phyloP scores from a whole-genome alignment of 306 rosid species.

The Macrotyloma uniflorum region DNA sequence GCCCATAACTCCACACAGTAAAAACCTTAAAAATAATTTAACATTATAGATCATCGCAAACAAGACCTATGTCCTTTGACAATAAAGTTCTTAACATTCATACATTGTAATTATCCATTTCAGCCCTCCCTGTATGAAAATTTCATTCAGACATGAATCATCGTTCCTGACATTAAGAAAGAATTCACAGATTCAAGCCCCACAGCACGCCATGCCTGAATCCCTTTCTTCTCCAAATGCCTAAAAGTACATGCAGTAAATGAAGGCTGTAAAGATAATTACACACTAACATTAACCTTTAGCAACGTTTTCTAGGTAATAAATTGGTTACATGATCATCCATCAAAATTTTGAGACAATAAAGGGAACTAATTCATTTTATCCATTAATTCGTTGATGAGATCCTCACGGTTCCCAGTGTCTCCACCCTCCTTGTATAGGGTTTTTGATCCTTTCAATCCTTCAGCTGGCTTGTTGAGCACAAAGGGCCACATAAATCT shows the following conservation, averaged over 20 bases:
- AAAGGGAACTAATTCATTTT: slow-evolving; percentile 71
- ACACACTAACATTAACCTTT: background rate
- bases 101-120: background rate
- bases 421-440: slow-evolving; percentile 78
- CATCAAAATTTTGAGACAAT: slow-evolving; percentile 3
- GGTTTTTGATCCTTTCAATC: slow-evolving; percentile 65
- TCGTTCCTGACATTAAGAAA: background rate
- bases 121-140: background rate
- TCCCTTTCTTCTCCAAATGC: background rate
- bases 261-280: background rate
- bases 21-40: too few species aligned
- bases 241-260: background rate
- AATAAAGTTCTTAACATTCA: background rate
- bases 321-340: background rate
- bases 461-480: slow-evolving; percentile 72
- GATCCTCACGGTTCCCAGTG: slow-evolving; percentile 75
- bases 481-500: slow-evolving; percentile 74
- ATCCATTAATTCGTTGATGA: slow-evolving; percentile 69
- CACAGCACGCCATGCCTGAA: background rate
- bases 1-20: too few species aligned
- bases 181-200: background rate
- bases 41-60: background rate
- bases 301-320: background rate
- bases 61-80: background rate
- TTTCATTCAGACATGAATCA: background rate